Base-by-base conservation (phyloP, 164 flowering plant genomes). In the Aristolochia contorta region DNA sequence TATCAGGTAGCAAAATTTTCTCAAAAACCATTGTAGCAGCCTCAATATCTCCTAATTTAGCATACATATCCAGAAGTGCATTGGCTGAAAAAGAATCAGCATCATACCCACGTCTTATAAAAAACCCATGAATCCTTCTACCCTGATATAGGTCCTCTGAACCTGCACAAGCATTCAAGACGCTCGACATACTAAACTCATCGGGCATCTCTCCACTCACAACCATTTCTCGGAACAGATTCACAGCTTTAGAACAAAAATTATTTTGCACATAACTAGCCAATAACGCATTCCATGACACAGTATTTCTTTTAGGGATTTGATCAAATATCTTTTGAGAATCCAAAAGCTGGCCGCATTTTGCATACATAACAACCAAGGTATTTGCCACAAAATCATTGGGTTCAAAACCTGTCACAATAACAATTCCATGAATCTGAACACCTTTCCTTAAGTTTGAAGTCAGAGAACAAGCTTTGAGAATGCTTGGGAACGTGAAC, bases 21-120 rank as follows among this genome's bases (percentile, higher is more conserved):
- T 78, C 63, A 64, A 89, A 89, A 62, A 75, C 84, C 33, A 63
- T 23, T 47, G 75, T 63, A 7, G 94, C 77, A 63, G 73, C 81
- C 48, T 75, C 73, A 46, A 84, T 65, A 58, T 64, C 70, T 41
- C 88, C 86, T 13, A 65, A 65, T 77, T 87, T 89, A 15, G 84
- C 75, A 71, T 89, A 86, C 94, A 89, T 85, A 68, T 84, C 87
- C 62, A 89, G 80, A 16, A 89, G 84, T 32, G 96, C 87, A 70
- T 86, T 89, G 41, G 64, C 72, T 2, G 89, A 85, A 74, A 78
- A 86, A 15, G 70, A 75, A 71, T 86, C 89, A 0, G 68, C 63
- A 56, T 70, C 78, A 71, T 75, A 74, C 0, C 94, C 96, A 50
- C 82, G 84, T 70, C 78, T 83, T 56, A 83, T 67, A 58, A 86